These are phyloP conservation scores for Chaetomiaceae sp. DNA, from an alignment of 2,329 filamentous ascomycete genomes.

Conservation along the genomic window DNA sequence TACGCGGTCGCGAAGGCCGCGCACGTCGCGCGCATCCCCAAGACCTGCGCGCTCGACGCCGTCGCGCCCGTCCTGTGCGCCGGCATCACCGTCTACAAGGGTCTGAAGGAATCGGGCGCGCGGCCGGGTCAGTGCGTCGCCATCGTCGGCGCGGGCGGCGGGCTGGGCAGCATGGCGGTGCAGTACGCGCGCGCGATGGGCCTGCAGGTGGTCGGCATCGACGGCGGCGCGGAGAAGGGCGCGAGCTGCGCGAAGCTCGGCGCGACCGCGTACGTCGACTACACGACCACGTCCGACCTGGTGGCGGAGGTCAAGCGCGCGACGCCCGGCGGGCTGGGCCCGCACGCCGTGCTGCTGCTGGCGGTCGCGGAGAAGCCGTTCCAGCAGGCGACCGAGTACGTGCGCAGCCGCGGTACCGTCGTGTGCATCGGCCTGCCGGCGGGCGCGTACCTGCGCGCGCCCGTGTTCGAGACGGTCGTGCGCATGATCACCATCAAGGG, in stretches of 20 bases:
- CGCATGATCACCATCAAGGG: slow-evolving; percentile 90
- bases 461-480: slow-evolving; percentile 84
- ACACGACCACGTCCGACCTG: slow-evolving; percentile 66
- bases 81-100: slow-evolving; percentile 70
- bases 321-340: slow-evolving; percentile 73
- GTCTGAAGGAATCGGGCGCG: slow-evolving; percentile 62
- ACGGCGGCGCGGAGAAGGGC: slow-evolving; percentile 75
- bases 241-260: slow-evolving; percentile 65
- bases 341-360: slow-evolving; percentile 80
- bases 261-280: slow-evolving; percentile 72
- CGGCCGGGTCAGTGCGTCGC: slow-evolving; percentile 63
- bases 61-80: slow-evolving; percentile 70
- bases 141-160: slow-evolving; percentile 70
- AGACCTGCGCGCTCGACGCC: slow-evolving; percentile 67
- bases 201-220: slow-evolving; percentile 71
- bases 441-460: slow-evolving; percentile 70
- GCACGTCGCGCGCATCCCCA: slow-evolving; percentile 75
- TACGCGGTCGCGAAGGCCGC: slow-evolving; percentile 83
- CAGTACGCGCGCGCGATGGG: slow-evolving; percentile 94
- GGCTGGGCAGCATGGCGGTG: slow-evolving; percentile 63
- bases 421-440: slow-evolving; percentile 86
- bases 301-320: slow-evolving; percentile 78
- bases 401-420: slow-evolving; percentile 74
- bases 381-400: slow-evolving; percentile 87
- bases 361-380: slow-evolving; percentile 88